Evolutionary conservation across 2,329 filamentous ascomycete genomes (phyloP), one percentile per base, ranked within the genome.

Genomic region (Fusarium chuoi): DNA sequence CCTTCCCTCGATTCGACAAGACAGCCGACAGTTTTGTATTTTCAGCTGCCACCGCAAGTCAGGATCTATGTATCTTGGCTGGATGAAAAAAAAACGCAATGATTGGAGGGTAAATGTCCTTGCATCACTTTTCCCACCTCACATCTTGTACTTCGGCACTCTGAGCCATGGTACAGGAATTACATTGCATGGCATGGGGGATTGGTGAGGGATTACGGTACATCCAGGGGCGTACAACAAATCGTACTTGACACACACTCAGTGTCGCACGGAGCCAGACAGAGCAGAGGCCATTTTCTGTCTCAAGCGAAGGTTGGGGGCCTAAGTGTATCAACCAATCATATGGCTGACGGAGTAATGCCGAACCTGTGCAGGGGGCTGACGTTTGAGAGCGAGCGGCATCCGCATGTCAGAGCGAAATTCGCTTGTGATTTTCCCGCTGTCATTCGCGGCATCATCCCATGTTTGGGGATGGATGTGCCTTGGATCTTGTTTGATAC

Each of bases 91-190:
- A 48, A 20, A 51, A 64, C 41, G 48, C 45, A 46, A 62, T 76
- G 75, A 78, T 78, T 78, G 76, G 76, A 78, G 76, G 76, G 60
- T 71, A 74, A 78, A 78, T 52, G 69, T 22, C 55, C 44, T 41
- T 46, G 39, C 30, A 59, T 59, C 58, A 28, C 28, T 66, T 48
- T 48, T 68, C 45, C 60, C 61, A 57, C 74, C 62, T 68, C 61
- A 59, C 62, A 59, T 64, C 51, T 45, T 45, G 44, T 46, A 17
- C 24, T 57, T 65, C 62, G 69, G 71, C 63, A 65, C 38, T 58
- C 22, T 61, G 46, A 54, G 46, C 51, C 60, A 49, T 58, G 39
- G 41, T 38, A 33, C 30, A 33, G 30, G 5, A 51, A 58, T 51
- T 38, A n/a, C 42, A 49, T 18, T n/a, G 49, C 65, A 68, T 64